A percentile compares a stretch with the other conserved stretches of the same genome.
phyloP scores from a whole-genome alignment of 768 basidiomycete genomes.

The Pleurotus ostreatus region DNA sequence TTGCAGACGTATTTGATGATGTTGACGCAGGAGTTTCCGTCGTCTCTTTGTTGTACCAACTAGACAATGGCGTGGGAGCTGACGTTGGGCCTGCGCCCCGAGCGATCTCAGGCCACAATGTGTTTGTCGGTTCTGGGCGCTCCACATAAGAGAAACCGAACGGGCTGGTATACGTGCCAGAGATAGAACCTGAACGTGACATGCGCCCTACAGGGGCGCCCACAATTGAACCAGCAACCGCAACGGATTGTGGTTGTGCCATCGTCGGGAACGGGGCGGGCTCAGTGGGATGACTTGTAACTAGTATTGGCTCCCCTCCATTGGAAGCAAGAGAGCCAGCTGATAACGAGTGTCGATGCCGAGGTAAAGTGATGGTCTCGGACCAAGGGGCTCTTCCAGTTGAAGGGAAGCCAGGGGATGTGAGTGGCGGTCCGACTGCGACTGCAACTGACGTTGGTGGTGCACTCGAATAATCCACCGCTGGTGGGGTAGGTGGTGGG shows the following conservation, averaged over 20 bases:
- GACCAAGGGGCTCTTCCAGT: conserved; percentile 33
- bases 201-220: conserved; percentile 45
- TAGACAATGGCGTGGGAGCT: conserved; percentile 6
- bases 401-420: conserved; percentile 24
- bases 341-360: conserved; percentile 41
- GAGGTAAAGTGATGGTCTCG: conserved; percentile 30
- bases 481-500: conserved; percentile 4
- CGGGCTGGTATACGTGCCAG: conserved; percentile 35
- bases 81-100: conserved; percentile 2
- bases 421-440: conserved; percentile 10
- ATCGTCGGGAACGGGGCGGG: conserved; percentile 3
- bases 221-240: conserved; percentile 17
- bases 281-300: conserved; percentile 8
- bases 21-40: conserved; percentile 10
- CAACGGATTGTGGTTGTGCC: conserved; percentile 7
- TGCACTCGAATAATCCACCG: neutral
- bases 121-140: conserved; percentile 18
- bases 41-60: conserved; percentile 1
- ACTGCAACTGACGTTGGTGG: conserved; percentile 5
- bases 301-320: neutral
- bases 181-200: conserved; percentile 56
- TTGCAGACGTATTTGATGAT: conserved; percentile 3
- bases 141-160: conserved; percentile 34
- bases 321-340: conserved; percentile 29
- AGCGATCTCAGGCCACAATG: conserved; percentile 3